Conservation (phyloP, 2,329 filamentous ascomycete species). For the Bipolaris sorokiniana region DNA sequence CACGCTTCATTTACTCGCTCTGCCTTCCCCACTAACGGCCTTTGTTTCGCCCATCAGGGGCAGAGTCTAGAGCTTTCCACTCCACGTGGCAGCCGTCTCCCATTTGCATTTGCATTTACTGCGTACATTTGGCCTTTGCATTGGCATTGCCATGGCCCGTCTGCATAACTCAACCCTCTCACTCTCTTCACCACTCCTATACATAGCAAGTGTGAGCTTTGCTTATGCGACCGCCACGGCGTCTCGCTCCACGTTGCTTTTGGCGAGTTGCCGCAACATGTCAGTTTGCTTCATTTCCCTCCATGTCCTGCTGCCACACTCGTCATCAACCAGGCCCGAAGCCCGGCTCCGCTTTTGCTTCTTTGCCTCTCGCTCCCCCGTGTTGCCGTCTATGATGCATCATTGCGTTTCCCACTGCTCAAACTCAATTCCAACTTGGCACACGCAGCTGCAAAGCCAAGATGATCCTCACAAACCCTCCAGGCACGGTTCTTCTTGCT, state of each 20-base stretch:
- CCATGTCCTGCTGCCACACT: background rate
- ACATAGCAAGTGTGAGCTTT: conserved; percentile 1
- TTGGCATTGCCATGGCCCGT: background rate
- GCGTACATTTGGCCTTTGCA: background rate
- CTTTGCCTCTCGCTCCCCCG: background rate
- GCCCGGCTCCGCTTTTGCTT: background rate
- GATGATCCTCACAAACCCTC: background rate
- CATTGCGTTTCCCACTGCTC: background rate
- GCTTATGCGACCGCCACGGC: background rate
- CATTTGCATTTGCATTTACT: background rate
- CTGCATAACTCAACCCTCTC: background rate
- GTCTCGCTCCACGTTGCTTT: background rate
- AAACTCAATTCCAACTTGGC: background rate
- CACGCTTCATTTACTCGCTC: background rate
- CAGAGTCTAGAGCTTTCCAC: background rate
- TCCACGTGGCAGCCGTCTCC: conserved; percentile 1
- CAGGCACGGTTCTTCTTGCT: background rate
- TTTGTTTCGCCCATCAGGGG: background rate
- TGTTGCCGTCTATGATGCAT: background rate
- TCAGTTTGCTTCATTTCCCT: background rate
- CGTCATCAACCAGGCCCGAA: background rate
- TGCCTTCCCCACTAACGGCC: background rate
- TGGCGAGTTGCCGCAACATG: background rate
- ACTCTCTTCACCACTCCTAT: background rate
- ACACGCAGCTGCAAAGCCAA: background rate